Conservation (phyloP, 768 basidiomycete genomes). For the Kwoniella newhampshirensis region DNA sequence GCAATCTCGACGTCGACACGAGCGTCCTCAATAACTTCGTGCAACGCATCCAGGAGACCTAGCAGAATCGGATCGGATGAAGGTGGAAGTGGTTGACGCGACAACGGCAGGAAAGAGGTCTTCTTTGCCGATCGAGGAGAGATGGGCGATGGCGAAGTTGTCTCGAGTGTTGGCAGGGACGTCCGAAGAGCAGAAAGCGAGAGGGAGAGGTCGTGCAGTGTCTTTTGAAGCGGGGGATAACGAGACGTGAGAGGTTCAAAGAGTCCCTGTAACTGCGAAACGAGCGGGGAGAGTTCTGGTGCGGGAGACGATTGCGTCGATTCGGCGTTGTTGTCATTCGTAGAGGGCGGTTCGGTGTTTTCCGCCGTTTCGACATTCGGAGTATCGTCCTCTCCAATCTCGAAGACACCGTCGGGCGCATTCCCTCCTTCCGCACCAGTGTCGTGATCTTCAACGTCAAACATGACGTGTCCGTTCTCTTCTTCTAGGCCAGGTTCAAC, state of each 20-base stretch:
- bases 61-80: constrained; percentile 31
- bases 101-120: constrained; percentile 15
- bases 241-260: constrained; percentile 30
- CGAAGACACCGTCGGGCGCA: neutral
- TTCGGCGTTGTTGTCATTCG: neutral
- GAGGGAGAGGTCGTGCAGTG: constrained; percentile 42
- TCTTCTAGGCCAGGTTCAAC: neutral
- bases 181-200: constrained; percentile 32
- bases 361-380: neutral
- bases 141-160: constrained; percentile 6
- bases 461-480: constrained; percentile 25
- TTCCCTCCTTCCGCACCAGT: neutral
- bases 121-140: constrained; percentile 15
- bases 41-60: constrained; percentile 43
- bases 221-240: constrained; percentile 35
- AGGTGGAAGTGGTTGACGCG: constrained; percentile 15
- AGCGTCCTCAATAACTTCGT: constrained; percentile 53
- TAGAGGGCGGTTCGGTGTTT: neutral
- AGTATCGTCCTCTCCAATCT: too few species aligned
- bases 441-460: constrained; percentile 33
- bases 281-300: constrained; percentile 18
- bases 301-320: constrained; percentile 1
- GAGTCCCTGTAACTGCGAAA: constrained; percentile 20
- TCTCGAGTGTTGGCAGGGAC: constrained; percentile 22
- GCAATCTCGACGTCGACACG: constrained; percentile 52